Base-by-base conservation (phyloP, 805 yeast genomes). In the Tetrapisispora namnaoensis region DNA sequence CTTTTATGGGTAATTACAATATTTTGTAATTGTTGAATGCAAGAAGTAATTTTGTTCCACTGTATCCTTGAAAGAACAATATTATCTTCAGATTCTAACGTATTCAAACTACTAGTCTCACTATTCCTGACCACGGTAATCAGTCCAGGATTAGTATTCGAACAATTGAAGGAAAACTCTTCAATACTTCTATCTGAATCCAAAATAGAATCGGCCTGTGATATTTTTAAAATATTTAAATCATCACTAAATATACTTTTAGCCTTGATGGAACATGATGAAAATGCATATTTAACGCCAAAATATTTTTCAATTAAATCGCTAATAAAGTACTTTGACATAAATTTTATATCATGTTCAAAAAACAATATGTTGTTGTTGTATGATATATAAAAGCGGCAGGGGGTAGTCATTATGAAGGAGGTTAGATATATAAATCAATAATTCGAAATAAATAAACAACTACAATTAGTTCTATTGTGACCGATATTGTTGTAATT, bases 331-430 rank as follows among this genome's bases (percentile, higher is more conserved):
- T 38, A 27, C 38, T 45, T 45, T 13, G 42, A 45, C 43, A 45
- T 45, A 38, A 24, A 45, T 20, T 21, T 32, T 2, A 32, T 38
- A 22, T 39, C 36, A 14, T 45, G 47, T 45, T 45, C 47, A 38
- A 45, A 45, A 20, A 38, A 38, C 24, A 45, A 38, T 8, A n/a
- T n/a, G 21, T 32, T 37, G 4, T 32, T 42, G 14, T 45, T 32
- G 22, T 38, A 38, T 18, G 11, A 14, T 7, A 45, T 45, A 17
- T 45, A 45, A 22, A 45, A 45, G 32, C 43, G 43, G 16, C 47
- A 45, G 11, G 24, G 5, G 18, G 46, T 36, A 14, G 10, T 17
- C 46, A 44, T 43, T 9, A 13, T 32, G 10, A 9, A 9, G 4
- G 4, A 17, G n/a, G 5, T 13, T 36, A 4, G 11, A 16, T 17